Base-by-base conservation (phyloP, 179 eudicot genomes). In the Spinacia oleracea region DNA sequence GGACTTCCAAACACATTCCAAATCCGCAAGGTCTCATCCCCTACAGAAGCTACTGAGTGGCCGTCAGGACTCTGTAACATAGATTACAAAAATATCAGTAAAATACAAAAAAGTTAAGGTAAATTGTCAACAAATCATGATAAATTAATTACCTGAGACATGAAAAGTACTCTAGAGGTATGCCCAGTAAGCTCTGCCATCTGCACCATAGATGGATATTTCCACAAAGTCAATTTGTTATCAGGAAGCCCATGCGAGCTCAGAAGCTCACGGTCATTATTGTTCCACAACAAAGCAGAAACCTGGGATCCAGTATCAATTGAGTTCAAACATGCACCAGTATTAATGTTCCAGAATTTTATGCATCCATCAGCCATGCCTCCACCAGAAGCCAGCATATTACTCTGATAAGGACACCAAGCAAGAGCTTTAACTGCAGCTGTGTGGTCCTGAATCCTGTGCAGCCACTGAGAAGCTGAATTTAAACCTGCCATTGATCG, bases 391-490 rank as follows among this genome's bases (percentile, higher is more conserved):
- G 96, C 94, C 78, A 93, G 75, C 79, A 93, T 75, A 68, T 91
- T 93, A 55, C 89, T 85, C 87, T 90, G 93, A 80, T 90, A 91
- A 0, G 93, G 96, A 77, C 96, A 91, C 93, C 97, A 91, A 45
- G 96, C 91, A 23, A 91, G 90, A 34, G 96, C 97, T 81, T 91
- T 91, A 0, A 92, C 97, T 72, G 93, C 96, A 43, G 97, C 96
- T 2, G 89, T 92, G 77, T 92, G 94, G 74, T 90, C 91, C 77
- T 88, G 87, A 15, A 91, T 88, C 89, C 97, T 82, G 85, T 92
- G 93, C 43, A 92, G 89, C 88, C 89, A 92, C 78, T 85, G 93
- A 7, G 92, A 86, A 8, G 29, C 1, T 12, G 88, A 81, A 59
- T 83, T 87, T 8, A 88, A 72, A 67, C 94, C 88, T 18, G 91